These are phyloP conservation scores for Colletotrichum somersetense DNA, from an alignment of 2,329 filamentous ascomycete species.

Conservation along the genomic window DNA sequence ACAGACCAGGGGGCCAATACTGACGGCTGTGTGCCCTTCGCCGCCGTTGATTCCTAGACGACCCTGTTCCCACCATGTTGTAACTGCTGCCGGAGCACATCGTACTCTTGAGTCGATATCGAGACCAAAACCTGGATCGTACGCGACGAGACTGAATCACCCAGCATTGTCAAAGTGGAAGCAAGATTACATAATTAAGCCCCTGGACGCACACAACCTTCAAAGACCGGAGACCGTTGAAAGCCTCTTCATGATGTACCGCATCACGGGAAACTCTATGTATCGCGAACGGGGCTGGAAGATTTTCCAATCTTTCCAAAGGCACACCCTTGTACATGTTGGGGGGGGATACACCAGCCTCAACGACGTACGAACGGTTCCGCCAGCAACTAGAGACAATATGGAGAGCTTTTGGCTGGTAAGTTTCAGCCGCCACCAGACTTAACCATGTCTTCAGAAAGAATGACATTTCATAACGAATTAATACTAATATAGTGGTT, in stretches of 20 bases:
- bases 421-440: neutral
- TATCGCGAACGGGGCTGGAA: conserved; percentile 84
- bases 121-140: conserved; percentile 20
- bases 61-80: conserved; percentile 26
- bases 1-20: conserved; percentile 13
- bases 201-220: conserved; percentile 75
- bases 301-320: conserved; percentile 79
- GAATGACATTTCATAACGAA: neutral
- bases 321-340: conserved; percentile 71
- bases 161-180: conserved; percentile 67
- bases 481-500: conserved; percentile 1
- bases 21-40: conserved; percentile 24
- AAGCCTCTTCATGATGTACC: conserved; percentile 82
- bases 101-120: conserved; percentile 16
- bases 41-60: conserved; percentile 17
- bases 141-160: conserved; percentile 1
- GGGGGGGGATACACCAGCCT: conserved; percentile 71
- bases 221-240: conserved; percentile 83
- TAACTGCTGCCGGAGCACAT: conserved; percentile 22
- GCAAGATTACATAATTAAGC: conserved; percentile 83
- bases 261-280: conserved; percentile 78
- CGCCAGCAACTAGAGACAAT: conserved; percentile 71
- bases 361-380: conserved; percentile 66
- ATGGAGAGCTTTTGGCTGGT: conserved; percentile 83
- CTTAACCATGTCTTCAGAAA: neutral